Conservation (phyloP, 1,284 basidiomycete genomes). For the Bondarzewia mesenterica region DNA sequence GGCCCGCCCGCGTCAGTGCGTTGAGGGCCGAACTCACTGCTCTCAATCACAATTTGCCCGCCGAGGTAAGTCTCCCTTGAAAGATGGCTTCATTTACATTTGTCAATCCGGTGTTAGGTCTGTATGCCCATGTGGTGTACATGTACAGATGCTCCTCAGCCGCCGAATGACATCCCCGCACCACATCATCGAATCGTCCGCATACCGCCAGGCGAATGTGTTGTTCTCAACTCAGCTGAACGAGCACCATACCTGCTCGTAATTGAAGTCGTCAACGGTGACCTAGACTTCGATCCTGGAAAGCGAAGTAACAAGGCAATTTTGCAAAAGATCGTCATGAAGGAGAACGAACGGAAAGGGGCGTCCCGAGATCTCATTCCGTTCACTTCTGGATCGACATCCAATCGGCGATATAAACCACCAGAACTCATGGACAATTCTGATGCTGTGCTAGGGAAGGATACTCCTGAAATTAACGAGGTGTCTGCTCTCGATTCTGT, state of each 20-base stretch:
- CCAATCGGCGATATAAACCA: slow-evolving; percentile 3
- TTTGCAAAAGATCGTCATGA: slow-evolving; percentile 75
- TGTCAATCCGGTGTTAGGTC: slow-evolving; percentile 38
- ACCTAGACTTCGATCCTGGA: slow-evolving; percentile 89
- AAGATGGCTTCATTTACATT: background rate
- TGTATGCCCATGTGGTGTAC: slow-evolving; percentile 97
- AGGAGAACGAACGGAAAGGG: slow-evolving; percentile 56
- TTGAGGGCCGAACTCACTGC: slow-evolving; percentile 93
- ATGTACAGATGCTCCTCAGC: slow-evolving; percentile 50
- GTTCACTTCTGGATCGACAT: slow-evolving; percentile 14
- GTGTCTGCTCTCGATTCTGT: slow-evolving; percentile 22
- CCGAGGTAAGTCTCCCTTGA: slow-evolving; percentile 56
- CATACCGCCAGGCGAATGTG: slow-evolving; percentile 95
- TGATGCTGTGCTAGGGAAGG: slow-evolving; percentile 17
- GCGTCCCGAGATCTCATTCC: slow-evolving; percentile 41
- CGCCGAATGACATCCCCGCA: slow-evolving; percentile 35
- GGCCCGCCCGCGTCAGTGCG: slow-evolving; percentile 91
- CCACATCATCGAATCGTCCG: slow-evolving; percentile 94
- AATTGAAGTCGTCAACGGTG: slow-evolving; percentile 86
- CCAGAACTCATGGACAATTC: slow-evolving; percentile 15
- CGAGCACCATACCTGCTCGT: slow-evolving; percentile 91
- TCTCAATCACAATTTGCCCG: slow-evolving; percentile 93
- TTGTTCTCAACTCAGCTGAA: slow-evolving; percentile 97
- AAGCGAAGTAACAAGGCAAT: slow-evolving; percentile 83
- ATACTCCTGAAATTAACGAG: slow-evolving; percentile 16